Conservation (phyloP, 768 basidiomycete genomes). For the Exidia glandulosa region DNA sequence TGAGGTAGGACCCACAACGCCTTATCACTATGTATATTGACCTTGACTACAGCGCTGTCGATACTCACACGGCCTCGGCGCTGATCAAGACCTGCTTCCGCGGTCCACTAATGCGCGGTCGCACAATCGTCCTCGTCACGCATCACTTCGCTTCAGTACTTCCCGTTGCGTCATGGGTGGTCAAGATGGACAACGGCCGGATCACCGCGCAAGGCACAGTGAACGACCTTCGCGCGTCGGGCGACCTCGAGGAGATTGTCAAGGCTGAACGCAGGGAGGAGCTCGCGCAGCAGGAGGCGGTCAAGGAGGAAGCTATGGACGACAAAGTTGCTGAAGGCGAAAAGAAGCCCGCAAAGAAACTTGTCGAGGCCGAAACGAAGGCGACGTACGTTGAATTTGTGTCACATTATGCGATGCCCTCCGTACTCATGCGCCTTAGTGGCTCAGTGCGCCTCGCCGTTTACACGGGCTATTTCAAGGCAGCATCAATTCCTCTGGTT, state of each 20-base stretch:
- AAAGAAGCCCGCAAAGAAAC: slow-evolving; percentile 20
- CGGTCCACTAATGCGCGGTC: slow-evolving; percentile 20
- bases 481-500: not conserved
- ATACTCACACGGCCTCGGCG: slow-evolving; percentile 24
- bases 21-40: not conserved
- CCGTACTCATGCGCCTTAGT: too few relatives aligned
- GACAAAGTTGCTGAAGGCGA: slow-evolving; percentile 1
- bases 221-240: not conserved
- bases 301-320: not conserved
- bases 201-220: not conserved
- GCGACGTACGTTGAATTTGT: not conserved
- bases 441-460: not conserved
- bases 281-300: not conserved
- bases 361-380: slow-evolving; percentile 47
- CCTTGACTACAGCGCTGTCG: slow-evolving; percentile 14
- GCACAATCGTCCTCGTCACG: slow-evolving; percentile 28
- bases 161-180: not conserved
- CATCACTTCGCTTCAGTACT: slow-evolving; percentile 13
- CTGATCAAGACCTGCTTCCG: slow-evolving; percentile 24
- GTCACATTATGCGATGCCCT: not conserved
- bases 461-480: not conserved
- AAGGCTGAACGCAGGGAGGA: not conserved
- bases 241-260: not conserved
- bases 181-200: not conserved
- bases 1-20: too few relatives aligned